Percentiles rank a stretch among this genome's conserved stretches.
phyloP scores from a whole-genome alignment of 768 basidiomycete genomes.

The Tubosaeta brunneosetosa region DNA sequence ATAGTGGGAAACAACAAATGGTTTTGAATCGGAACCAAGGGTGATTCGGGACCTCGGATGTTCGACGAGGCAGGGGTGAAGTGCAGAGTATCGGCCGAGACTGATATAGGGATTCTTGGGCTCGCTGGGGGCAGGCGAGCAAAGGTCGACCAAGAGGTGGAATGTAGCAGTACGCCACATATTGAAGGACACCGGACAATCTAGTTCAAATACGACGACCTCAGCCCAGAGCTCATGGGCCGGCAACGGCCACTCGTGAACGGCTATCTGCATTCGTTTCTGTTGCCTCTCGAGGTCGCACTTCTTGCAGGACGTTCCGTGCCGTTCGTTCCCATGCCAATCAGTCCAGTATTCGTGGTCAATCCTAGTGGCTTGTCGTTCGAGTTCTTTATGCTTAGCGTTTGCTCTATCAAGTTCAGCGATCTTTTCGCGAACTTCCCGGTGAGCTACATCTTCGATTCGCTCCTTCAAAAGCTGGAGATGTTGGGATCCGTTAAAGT shows the following conservation, averaged over 20 bases:
- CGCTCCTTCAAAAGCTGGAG: slow-evolving; percentile 22
- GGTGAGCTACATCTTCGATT: slow-evolving; percentile 29
- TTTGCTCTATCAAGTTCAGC: slow-evolving; percentile 26
- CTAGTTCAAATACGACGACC: slow-evolving; percentile 34
- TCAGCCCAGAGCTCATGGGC: no score
- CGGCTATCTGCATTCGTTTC: neutral
- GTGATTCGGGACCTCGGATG: slow-evolving; percentile 19
- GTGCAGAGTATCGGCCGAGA: slow-evolving; percentile 9
- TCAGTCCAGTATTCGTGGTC: neutral
- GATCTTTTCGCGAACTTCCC: slow-evolving; percentile 18
- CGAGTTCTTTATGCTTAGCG: slow-evolving; percentile 14
- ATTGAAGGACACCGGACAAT: neutral
- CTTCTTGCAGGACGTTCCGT: neutral
- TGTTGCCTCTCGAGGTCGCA: neutral
- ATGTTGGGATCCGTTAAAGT: neutral
- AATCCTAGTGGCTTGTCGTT: neutral
- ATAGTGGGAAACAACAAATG: slow-evolving; percentile 17
- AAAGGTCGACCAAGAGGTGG: slow-evolving; percentile 35
- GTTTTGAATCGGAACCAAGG: slow-evolving; percentile 21
- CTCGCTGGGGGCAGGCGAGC: slow-evolving; percentile 9
- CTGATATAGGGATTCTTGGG: slow-evolving; percentile 1
- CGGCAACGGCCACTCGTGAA: no score
- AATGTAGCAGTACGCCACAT: slow-evolving; percentile 43
- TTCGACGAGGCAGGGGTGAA: slow-evolving; percentile 6
- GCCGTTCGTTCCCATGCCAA: neutral